Conservation (phyloP, 176 grass and related monocot genomes). For the Oropetium thomaeum region DNA sequence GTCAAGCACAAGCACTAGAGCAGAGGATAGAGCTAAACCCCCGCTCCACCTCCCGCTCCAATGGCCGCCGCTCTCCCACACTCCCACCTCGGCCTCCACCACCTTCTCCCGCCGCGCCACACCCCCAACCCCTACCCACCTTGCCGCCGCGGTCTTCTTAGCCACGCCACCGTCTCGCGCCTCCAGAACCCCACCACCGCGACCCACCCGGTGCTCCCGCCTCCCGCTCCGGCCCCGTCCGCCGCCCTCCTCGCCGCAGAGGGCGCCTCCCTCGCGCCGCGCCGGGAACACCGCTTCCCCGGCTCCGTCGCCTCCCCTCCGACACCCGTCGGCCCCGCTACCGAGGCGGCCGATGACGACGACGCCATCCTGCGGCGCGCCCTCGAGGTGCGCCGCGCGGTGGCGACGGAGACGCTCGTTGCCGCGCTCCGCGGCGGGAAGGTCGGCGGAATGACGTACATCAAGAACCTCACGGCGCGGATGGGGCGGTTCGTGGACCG, state of each 20-base stretch:
- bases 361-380: constrained; percentile 54
- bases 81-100: constrained; percentile 32
- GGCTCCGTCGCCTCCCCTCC: constrained; percentile 56
- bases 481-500: constrained; percentile 65
- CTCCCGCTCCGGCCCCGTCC: constrained; percentile 26
- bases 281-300: constrained; percentile 63
- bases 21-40: constrained; percentile 17
- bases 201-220: constrained; percentile 29
- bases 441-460: constrained; percentile 69
- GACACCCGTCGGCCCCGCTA: neutral
- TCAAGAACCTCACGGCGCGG: constrained; percentile 54
- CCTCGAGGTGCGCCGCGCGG: constrained; percentile 72
- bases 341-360: constrained; percentile 2
- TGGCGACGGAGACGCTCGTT: constrained; percentile 58
- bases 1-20: neutral
- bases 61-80: constrained; percentile 38
- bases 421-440: constrained; percentile 48
- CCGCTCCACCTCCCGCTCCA: constrained; percentile 24
- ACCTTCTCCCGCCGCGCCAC: constrained; percentile 23
- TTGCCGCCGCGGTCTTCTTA: neutral
- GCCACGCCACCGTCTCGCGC: constrained; percentile 24
- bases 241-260: constrained; percentile 55
- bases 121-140: neutral
- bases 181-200: constrained; percentile 50
- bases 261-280: constrained; percentile 61